Conservation (phyloP, 2,329 filamentous ascomycete genomes). For the Penicillium olsonii region DNA sequence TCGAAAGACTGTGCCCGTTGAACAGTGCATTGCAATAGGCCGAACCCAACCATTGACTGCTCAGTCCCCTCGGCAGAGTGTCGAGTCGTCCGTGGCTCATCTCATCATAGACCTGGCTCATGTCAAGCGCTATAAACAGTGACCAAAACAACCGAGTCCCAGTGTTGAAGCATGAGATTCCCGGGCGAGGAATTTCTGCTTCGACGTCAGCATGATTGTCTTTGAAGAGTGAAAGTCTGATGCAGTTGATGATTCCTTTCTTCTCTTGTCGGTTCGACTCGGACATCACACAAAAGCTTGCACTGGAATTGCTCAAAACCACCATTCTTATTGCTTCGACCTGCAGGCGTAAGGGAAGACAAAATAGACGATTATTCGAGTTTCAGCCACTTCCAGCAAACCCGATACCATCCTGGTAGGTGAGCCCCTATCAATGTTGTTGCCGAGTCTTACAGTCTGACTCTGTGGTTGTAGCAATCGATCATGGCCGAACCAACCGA, state of each 20-base stretch:
- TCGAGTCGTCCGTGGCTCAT: constrained; percentile 13
- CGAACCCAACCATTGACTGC: constrained; percentile 23
- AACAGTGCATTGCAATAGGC: constrained; percentile 12
- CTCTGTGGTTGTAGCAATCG: neutral
- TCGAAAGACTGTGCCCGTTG: neutral
- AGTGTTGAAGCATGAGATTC: neutral
- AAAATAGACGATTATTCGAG: too few species aligned
- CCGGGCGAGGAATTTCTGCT: constrained; percentile 19
- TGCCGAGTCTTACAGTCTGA: neutral
- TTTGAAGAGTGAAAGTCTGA: neutral
- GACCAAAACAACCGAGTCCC: neutral
- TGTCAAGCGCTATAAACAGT: neutral
- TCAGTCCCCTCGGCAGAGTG: constrained; percentile 18
- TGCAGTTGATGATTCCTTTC: neutral
- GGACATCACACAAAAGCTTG: too few species aligned
- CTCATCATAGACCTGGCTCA: constrained; percentile 2
- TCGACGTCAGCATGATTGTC: constrained; percentile 39
- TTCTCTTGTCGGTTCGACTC: neutral
- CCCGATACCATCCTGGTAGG: neutral
- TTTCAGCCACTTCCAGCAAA: too few species aligned
- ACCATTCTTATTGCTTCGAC: too few species aligned
- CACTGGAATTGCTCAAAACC: too few species aligned
- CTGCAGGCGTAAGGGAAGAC: too few species aligned
- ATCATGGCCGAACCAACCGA: constrained; percentile 25
- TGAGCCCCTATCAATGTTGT: neutral